These are phyloP conservation scores for Globisporangium spiculum DNA, from an alignment of 352 stramenopile genomes.

Conservation along the genomic window DNA sequence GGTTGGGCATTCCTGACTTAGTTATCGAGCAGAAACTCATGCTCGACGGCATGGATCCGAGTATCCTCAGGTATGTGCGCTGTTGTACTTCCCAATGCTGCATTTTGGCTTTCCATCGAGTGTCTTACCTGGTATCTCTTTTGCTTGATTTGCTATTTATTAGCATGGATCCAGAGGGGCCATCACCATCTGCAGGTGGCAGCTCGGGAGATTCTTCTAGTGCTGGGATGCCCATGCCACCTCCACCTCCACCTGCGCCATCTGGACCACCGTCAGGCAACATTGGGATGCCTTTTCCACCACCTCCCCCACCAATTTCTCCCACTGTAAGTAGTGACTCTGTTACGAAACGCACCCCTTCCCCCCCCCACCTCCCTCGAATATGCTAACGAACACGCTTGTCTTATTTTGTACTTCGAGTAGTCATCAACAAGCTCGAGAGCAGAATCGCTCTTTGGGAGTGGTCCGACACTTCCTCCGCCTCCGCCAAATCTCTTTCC, in stretches of 20 bases:
- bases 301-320: slow-evolving; percentile 43
- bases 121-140: not conserved
- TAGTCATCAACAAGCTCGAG: slow-evolving; percentile 42
- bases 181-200: slow-evolving; percentile 52
- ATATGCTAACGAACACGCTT: not conserved
- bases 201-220: slow-evolving; percentile 29
- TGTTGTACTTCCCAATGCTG: too few relatives aligned
- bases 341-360: too few relatives aligned
- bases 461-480: slow-evolving; percentile 41
- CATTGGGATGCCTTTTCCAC: slow-evolving; percentile 53
- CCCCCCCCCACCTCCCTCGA: not conserved
- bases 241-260: slow-evolving; percentile 26
- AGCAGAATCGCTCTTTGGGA: slow-evolving; percentile 50
- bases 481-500: slow-evolving; percentile 26
- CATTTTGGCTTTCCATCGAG: too few relatives aligned
- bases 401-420: not conserved
- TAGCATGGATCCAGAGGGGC: slow-evolving; percentile 80
- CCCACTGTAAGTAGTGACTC: slow-evolving; percentile 33
- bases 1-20: slow-evolving; percentile 65
- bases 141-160: not conserved
- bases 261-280: slow-evolving; percentile 31
- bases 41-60: slow-evolving; percentile 72
- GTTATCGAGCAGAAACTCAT: slow-evolving; percentile 79
- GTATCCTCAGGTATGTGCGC: slow-evolving; percentile 39
- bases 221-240: slow-evolving; percentile 25